These are phyloP conservation scores for Cyclospora cayetanensis DNA, from an alignment of 169 alveolate species.

Conservation along the genomic window DNA sequence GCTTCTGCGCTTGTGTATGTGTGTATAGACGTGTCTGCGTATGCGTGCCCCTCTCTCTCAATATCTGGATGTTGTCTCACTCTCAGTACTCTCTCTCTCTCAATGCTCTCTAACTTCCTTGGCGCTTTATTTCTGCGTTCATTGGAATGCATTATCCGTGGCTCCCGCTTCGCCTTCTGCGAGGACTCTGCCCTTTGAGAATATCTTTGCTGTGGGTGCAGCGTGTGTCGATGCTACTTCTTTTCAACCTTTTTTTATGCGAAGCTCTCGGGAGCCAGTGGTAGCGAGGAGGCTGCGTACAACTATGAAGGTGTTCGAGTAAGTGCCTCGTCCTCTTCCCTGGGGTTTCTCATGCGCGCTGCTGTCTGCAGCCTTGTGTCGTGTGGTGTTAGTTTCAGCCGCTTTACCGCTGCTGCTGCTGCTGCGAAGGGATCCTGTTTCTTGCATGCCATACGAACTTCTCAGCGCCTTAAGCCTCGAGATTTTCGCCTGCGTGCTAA, in stretches of 20 bases:
- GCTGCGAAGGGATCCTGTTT: not conserved
- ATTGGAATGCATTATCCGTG: too few species aligned
- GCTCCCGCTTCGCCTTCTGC: too few species aligned
- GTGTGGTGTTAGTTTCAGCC: not conserved
- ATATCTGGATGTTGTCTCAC: not conserved
- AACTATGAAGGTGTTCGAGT: conserved; percentile 79
- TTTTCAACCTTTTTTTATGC: conserved; percentile 88
- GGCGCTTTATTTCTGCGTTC: too few species aligned
- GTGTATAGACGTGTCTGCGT: too few species aligned
- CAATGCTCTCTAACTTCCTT: too few species aligned
- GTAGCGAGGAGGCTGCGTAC: conserved; percentile 69
- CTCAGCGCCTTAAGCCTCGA: too few species aligned
- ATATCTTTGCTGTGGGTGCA: not conserved
- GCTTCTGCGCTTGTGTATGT: not conserved
- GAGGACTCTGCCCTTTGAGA: not conserved
- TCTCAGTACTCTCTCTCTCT: too few species aligned
- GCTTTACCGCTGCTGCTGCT: not conserved
- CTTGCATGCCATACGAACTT: too few species aligned
- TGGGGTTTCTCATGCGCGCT: not conserved
- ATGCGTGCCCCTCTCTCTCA: not conserved
- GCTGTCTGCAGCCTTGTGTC: not conserved
- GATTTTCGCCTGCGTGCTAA: too few species aligned
- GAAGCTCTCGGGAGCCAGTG: conserved; percentile 78
- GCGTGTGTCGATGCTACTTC: conserved; percentile 80
- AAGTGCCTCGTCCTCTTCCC: not conserved